These are phyloP conservation scores for Solanum gracilifrons DNA, from an alignment of 257 asterid species.

Conservation along the genomic window DNA sequence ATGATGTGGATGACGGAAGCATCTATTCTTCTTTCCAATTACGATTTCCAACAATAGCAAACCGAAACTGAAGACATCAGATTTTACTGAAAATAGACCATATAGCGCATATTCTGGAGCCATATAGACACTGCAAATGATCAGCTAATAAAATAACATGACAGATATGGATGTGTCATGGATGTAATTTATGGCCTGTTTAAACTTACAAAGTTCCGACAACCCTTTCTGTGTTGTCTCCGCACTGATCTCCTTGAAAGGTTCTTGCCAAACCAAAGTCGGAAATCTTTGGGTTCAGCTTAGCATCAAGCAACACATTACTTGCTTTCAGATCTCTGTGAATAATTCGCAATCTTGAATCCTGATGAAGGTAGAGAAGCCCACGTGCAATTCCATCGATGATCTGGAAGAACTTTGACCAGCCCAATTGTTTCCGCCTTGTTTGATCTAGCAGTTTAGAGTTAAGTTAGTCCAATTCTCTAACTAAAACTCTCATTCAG, in stretches of 20 bases:
- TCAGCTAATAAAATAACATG: background rate
- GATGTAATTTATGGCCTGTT: background rate
- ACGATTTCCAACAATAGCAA: slow-evolving; percentile 18
- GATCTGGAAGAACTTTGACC: slow-evolving; percentile 21
- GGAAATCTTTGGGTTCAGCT: slow-evolving; percentile 20
- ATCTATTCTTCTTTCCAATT: slow-evolving; percentile 14
- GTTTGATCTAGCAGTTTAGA: slow-evolving; percentile 5
- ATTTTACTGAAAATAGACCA: slow-evolving; percentile 21
- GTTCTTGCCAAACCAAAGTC: slow-evolving; percentile 23
- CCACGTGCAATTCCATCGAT: slow-evolving; percentile 22
- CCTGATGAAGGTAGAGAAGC: slow-evolving; percentile 33
- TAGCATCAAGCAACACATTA: slow-evolving; percentile 22
- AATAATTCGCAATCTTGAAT: slow-evolving; percentile 27
- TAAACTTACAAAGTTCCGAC: slow-evolving; percentile 19
- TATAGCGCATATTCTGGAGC: slow-evolving; percentile 23
- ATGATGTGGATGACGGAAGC: slow-evolving; percentile 2
- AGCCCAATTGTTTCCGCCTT: slow-evolving; percentile 4
- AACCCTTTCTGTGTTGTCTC: slow-evolving; percentile 14
- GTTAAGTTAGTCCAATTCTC: background rate
- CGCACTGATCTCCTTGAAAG: slow-evolving; percentile 18
- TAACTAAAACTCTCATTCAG: background rate
- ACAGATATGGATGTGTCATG: background rate
- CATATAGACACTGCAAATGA: slow-evolving; percentile 21
- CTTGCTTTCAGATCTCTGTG: slow-evolving; percentile 30
- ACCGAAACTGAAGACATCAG: slow-evolving; percentile 22